A percentile compares a stretch with the other conserved stretches of the same genome.
Evolutionary conservation across 2,329 filamentous ascomycete species (phyloP).

Genomic region (Penicillium sp.): DNA sequence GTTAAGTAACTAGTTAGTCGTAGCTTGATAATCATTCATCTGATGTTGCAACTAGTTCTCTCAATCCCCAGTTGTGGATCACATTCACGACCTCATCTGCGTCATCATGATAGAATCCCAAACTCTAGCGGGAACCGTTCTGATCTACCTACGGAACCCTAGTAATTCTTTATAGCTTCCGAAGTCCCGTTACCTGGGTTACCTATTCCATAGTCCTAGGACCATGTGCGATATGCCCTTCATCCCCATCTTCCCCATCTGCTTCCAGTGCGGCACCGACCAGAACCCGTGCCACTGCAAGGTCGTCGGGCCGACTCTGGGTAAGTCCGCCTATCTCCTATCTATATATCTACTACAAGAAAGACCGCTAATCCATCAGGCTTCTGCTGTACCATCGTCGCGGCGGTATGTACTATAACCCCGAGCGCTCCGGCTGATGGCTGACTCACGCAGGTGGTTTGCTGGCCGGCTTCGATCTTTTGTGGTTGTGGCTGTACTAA

Average conservation of each 20-base stretch:
- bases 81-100: constrained; percentile 20
- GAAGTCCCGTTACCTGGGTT: neutral
- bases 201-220: neutral
- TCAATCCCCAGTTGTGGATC: constrained; percentile 7
- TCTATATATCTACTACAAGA: neutral
- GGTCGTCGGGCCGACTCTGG: constrained; percentile 52
- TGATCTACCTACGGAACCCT: neutral
- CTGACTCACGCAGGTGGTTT: constrained; percentile 42
- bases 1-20: too few species aligned
- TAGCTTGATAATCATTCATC: too few species aligned
- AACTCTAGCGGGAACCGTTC: neutral
- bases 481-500: constrained; percentile 55
- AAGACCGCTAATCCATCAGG: constrained; percentile 19
- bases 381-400: constrained; percentile 45
- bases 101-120: constrained; percentile 24
- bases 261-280: constrained; percentile 53
- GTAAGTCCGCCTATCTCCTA: constrained; percentile 29
- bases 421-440: neutral
- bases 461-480: constrained; percentile 52
- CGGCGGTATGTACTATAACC: constrained; percentile 43
- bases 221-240: constrained; percentile 38
- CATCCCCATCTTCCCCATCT: constrained; percentile 48
- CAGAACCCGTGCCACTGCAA: constrained; percentile 57
- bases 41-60: too few species aligned
- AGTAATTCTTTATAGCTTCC: neutral